Conservation (phyloP, 768 basidiomycete genomes). For the Lactifluus volemus region DNA sequence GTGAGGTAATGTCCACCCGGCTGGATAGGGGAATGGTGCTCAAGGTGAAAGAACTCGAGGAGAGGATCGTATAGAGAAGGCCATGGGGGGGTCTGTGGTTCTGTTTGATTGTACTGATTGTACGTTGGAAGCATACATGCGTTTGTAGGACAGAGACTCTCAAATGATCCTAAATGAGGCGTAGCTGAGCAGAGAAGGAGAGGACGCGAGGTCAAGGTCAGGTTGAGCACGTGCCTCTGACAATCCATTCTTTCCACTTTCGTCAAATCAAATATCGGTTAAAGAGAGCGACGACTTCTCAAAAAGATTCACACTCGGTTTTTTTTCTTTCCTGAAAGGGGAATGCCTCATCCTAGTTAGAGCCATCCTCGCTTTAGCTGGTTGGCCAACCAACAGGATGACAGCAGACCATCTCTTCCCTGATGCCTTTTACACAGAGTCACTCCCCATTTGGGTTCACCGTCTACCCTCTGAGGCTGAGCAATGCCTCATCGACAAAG, state of each 20-base stretch:
- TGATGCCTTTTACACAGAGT: neutral
- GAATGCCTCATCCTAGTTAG: neutral
- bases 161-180: neutral
- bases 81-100: slow-evolving; percentile 9
- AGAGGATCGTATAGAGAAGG: slow-evolving; percentile 20
- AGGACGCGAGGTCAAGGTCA: neutral
- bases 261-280: too few relatives aligned
- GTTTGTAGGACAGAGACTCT: neutral
- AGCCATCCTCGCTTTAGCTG: neutral
- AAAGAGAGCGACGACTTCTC: neutral
- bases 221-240: neutral
- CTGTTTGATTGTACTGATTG: neutral
- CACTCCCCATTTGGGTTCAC: slow-evolving; percentile 18
- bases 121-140: slow-evolving; percentile 4
- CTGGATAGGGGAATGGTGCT: slow-evolving; percentile 15
- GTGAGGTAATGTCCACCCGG: slow-evolving; percentile 14
- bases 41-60: slow-evolving; percentile 15
- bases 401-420: slow-evolving; percentile 4
- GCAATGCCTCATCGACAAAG: slow-evolving; percentile 8
- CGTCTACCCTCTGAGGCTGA: neutral
- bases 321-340: neutral
- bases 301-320: neutral
- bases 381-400: neutral
- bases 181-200: neutral
- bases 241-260: too few relatives aligned